These are phyloP conservation scores for Gonapodya prolifera DNA, from an alignment of 192 early-diverging fungal species.

Conservation along the genomic window DNA sequence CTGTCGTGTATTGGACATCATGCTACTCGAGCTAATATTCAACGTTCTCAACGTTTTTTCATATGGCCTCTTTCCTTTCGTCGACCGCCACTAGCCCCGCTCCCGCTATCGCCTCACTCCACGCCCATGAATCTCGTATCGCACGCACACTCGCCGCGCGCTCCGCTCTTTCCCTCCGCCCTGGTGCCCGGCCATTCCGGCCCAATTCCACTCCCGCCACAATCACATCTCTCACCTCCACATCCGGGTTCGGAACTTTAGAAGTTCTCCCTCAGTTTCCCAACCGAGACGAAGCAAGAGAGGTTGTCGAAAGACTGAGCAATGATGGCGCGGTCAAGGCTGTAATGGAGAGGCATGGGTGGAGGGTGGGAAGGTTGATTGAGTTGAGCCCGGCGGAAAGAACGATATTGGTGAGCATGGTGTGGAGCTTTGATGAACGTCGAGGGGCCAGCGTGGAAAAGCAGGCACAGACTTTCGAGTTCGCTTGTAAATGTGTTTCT, in stretches of 20 bases:
- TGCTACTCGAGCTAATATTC: too few species aligned
- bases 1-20: too few species aligned
- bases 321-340: slow-evolving; percentile 40
- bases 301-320: slow-evolving; percentile 49
- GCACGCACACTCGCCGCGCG: background rate
- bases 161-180: background rate
- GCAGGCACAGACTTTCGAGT: too few species aligned
- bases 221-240: slow-evolving; percentile 3
- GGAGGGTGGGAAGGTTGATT: slow-evolving; percentile 48
- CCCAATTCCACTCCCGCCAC: background rate
- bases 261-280: slow-evolving; percentile 42
- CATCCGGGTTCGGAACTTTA: slow-evolving; percentile 48
- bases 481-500: slow-evolving; percentile 15
- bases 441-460: too few species aligned
- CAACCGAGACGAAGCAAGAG: slow-evolving; percentile 31
- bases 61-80: background rate
- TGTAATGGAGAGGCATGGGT: slow-evolving; percentile 36
- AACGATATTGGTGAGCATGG: slow-evolving; percentile 36
- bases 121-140: slow-evolving; percentile 2
- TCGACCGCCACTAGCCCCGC: background rate
- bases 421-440: too few species aligned
- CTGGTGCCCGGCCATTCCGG: background rate
- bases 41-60: background rate
- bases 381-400: slow-evolving; percentile 58
- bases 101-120: slow-evolving; percentile 8